A percentile compares a stretch with the other conserved stretches of the same genome.
These are phyloP conservation scores for Vanderwaltozyma yarrowii DNA, from an alignment of 805 yeast species.

Conservation along the genomic window DNA sequence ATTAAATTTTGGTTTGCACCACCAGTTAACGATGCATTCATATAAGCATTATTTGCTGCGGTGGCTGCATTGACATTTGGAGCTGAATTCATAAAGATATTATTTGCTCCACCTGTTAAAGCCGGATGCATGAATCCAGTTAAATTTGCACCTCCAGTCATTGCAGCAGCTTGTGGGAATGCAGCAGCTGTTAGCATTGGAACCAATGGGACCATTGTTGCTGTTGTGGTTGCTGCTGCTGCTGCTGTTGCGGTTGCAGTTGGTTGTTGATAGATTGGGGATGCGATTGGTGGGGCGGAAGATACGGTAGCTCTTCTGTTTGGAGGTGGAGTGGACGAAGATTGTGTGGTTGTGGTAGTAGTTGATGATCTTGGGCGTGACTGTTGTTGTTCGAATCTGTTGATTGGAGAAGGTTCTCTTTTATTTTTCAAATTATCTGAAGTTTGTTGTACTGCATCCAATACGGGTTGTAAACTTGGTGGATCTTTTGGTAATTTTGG, in stretches of 20 bases:
- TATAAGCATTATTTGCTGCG: conserved; percentile 4
- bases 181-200: conserved; percentile 15
- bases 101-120: conserved; percentile 3
- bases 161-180: conserved; percentile 16
- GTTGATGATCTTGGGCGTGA: neutral
- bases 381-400: neutral
- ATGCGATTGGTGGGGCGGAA: too few species aligned
- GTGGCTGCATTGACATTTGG: neutral
- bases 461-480: conserved; percentile 22
- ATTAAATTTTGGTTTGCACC: conserved; percentile 8
- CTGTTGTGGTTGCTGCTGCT: neutral
- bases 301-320: too few species aligned
- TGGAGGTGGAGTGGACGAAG: too few species aligned
- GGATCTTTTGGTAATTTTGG: conserved; percentile 32
- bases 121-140: neutral
- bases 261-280: neutral
- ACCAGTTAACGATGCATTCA: conserved; percentile 13
- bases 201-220: conserved; percentile 6
- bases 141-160: conserved; percentile 7
- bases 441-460: neutral
- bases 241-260: neutral
- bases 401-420: neutral
- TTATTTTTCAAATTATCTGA: neutral
- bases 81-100: neutral
- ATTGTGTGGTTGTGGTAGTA: neutral